Evolutionary conservation across 202 grass and related monocot species (phyloP).

Genomic region (Saccharum hybrid): DNA sequence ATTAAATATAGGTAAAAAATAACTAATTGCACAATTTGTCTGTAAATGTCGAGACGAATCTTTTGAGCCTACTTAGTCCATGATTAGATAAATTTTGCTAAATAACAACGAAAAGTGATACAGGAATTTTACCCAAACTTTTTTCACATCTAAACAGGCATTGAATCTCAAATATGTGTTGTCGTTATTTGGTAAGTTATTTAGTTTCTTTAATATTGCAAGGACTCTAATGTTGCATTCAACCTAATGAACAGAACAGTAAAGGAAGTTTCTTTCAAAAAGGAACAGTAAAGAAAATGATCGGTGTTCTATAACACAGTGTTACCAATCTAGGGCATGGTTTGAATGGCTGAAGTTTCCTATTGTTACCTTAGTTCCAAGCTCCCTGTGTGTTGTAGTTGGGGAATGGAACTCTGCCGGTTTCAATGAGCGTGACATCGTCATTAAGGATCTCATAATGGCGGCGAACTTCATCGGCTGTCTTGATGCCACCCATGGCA

Average conservation of each 20-base stretch:
- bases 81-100: no score
- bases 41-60: no score
- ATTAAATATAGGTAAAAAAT: no score
- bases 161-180: constrained; percentile 16
- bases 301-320: neutral
- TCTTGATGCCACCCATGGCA: constrained; percentile 66
- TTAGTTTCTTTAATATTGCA: constrained; percentile 16
- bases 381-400: constrained; percentile 60
- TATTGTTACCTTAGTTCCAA: constrained; percentile 53
- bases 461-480: constrained; percentile 68
- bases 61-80: no score
- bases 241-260: neutral
- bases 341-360: constrained; percentile 21
- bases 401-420: constrained; percentile 59
- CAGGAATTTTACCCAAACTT: no score
- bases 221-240: neutral
- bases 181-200: neutral
- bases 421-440: constrained; percentile 57
- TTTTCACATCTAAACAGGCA: no score
- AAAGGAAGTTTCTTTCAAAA: neutral
- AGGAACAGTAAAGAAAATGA: neutral
- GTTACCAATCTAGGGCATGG: constrained; percentile 9
- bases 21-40: no score
- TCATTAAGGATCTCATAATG: constrained; percentile 62
- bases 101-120: no score